Evolutionary conservation across 306 rosid genomes (phyloP), one percentile per base, ranked within the genome.

Genomic region (Ochetophila trinervis): DNA sequence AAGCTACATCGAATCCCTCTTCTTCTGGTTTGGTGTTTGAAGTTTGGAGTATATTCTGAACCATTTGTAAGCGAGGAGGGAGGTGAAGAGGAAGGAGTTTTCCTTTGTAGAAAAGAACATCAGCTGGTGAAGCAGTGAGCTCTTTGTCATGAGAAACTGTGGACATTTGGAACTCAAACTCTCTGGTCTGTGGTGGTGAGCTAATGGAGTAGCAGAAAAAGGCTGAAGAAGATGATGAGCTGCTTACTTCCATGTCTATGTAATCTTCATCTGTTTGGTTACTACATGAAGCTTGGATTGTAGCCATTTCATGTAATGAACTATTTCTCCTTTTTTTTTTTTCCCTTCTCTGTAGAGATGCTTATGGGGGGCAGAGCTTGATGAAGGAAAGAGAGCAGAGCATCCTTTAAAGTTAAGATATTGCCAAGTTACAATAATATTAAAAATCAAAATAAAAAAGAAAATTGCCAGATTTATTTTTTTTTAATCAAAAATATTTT

Each of bases 31-130:
- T 80, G 48, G 72, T 63, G 62, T 63, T 76, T 34, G 88, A 36
- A 71, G 57, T 84, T 10, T 84, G 71, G 15, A 86, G 57, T 56
- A 92, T 84, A 0, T 77, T 89, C 42, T 84, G 84, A 63, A 93
- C 91, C 98, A 89, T 93, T 76, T 92, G 82, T 17, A 85, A 62
- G 66, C 98, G 96, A 73, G 95, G 98, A 51, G 96, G 98, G 68
- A 79, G 94, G 40, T 90, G 96, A 77, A 90, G 97, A 58, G 99
- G 99, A 12, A 94, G 97, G 44, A 94, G 93, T 63, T 88, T 94
- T 5, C 99, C 99, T n/a, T 86, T 86, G 82, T 94, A 94, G 87
- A 94, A 94, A 60, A 94, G 97, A 50, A 88, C 96, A 71, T 94
- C 97, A 16, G 99, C 99, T 24, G 97, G 91, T 1, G 85, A 88